Conservation (phyloP, 441 rosid species). For the Erysimum cheiri region DNA sequence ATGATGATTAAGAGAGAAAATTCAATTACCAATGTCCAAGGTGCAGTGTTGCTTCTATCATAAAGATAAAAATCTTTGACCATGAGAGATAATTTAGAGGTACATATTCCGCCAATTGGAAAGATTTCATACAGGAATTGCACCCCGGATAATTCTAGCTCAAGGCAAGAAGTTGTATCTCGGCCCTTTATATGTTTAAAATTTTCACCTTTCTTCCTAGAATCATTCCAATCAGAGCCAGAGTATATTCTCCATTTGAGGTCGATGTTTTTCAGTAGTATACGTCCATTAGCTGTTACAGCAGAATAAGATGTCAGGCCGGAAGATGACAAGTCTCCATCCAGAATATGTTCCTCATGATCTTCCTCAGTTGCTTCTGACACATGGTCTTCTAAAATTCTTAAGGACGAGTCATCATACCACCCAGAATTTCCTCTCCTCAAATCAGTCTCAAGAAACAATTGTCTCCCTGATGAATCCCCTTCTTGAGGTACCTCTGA, state of each 20-base stretch:
- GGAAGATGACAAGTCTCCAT: slow-evolving; percentile 51
- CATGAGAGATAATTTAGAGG: slow-evolving; percentile 76
- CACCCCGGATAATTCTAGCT: slow-evolving; percentile 72
- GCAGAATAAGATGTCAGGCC: slow-evolving; percentile 50
- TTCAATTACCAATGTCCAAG: slow-evolving; percentile 92
- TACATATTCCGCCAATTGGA: slow-evolving; percentile 68
- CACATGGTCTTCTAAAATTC: slow-evolving; percentile 85
- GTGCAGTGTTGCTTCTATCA: slow-evolving; percentile 80
- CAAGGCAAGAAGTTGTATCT: slow-evolving; percentile 68
- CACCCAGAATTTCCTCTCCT: slow-evolving; percentile 77
- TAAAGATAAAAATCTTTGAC: slow-evolving; percentile 76
- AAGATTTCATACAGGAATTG: slow-evolving; percentile 67
- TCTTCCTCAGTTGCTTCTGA: slow-evolving; percentile 66
- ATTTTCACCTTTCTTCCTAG: slow-evolving; percentile 45
- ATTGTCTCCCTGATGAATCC: slow-evolving; percentile 49
- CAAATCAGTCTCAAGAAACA: slow-evolving; percentile 52
- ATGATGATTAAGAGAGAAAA: no score
- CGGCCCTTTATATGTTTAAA: slow-evolving; percentile 52
- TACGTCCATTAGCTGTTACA: slow-evolving; percentile 61
- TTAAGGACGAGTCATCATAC: slow-evolving; percentile 70
- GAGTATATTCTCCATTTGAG: slow-evolving; percentile 86
- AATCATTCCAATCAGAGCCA: slow-evolving; percentile 84
- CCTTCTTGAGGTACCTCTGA: slow-evolving; percentile 66
- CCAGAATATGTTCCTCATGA: slow-evolving; percentile 51
- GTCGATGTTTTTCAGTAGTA: slow-evolving; percentile 64